These are phyloP conservation scores for Calonectria leucothoes DNA, from an alignment of 2,329 filamentous ascomycete genomes.

Conservation along the genomic window DNA sequence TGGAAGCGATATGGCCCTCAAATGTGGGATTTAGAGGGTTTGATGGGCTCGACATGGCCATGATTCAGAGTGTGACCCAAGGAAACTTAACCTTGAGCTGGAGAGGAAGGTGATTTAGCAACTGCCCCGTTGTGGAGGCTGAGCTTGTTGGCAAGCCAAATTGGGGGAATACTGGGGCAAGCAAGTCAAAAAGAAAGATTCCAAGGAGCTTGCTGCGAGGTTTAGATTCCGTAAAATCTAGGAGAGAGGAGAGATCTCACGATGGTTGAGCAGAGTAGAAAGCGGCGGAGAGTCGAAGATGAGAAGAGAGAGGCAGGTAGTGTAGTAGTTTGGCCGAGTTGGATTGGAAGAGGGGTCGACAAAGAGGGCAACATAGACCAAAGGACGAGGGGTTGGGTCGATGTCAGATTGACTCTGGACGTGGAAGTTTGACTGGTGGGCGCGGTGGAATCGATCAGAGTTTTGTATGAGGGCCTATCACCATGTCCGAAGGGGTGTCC, in stretches of 20 bases:
- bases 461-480: slow-evolving; percentile 12
- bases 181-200: neutral
- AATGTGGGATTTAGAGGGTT: slow-evolving; percentile 70
- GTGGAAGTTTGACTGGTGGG: slow-evolving; percentile 6
- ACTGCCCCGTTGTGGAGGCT: slow-evolving; percentile 22
- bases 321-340: neutral
- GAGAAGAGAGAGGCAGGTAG: slow-evolving; percentile 7
- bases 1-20: slow-evolving; percentile 74
- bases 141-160: slow-evolving; percentile 15
- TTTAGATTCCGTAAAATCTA: neutral
- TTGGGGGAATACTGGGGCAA: neutral
- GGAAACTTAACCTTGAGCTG: slow-evolving; percentile 28
- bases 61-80: slow-evolving; percentile 28
- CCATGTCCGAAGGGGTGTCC: neutral
- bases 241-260: neutral
- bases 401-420: neutral
- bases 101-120: slow-evolving; percentile 18
- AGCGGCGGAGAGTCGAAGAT: slow-evolving; percentile 1
- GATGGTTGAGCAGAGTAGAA: neutral
- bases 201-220: neutral
- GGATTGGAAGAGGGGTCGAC: slow-evolving; percentile 1
- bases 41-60: slow-evolving; percentile 42
- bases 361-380: slow-evolving; percentile 2
- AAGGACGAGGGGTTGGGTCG: neutral
- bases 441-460: slow-evolving; percentile 12